These are phyloP conservation scores for Aspergillus awamori DNA, from an alignment of 2,329 filamentous ascomycete species.

Conservation along the genomic window DNA sequence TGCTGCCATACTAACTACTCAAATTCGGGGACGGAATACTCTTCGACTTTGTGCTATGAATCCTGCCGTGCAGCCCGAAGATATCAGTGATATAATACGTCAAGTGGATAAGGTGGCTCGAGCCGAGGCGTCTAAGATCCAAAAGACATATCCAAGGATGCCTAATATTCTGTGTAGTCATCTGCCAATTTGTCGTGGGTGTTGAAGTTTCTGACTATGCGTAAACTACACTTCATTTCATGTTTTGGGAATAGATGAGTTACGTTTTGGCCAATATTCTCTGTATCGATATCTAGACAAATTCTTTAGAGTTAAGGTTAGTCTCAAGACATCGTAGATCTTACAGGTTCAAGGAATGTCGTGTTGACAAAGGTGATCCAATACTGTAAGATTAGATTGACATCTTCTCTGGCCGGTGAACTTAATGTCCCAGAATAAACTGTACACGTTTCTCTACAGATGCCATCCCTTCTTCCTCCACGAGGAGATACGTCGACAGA, in stretches of 20 bases:
- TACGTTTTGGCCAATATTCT: too few relatives aligned
- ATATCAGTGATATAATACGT: not conserved
- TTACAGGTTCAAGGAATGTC: too few relatives aligned
- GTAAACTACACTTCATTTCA: not conserved
- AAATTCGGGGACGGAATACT: not conserved
- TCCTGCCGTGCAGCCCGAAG: not conserved
- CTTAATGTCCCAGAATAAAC: not conserved
- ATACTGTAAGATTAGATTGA: not conserved
- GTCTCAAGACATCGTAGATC: too few relatives aligned
- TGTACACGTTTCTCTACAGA: not conserved
- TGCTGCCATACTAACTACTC: not conserved
- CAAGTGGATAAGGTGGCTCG: not conserved
- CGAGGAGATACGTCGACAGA: not conserved
- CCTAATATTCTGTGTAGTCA: not conserved
- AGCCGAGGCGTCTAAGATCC: not conserved
- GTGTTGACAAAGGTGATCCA: not conserved
- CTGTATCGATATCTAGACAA: too few relatives aligned
- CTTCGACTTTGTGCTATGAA: conserved; percentile 1
- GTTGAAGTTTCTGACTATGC: not conserved
- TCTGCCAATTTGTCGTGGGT: not conserved
- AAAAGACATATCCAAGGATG: not conserved
- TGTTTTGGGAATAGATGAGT: too few relatives aligned
- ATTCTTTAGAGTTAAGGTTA: too few relatives aligned
- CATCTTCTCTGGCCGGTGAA: not conserved
- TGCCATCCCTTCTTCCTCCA: not conserved